Evolutionary conservation across 257 asterid genomes (phyloP).

Genomic region (Plantago ovata): DNA sequence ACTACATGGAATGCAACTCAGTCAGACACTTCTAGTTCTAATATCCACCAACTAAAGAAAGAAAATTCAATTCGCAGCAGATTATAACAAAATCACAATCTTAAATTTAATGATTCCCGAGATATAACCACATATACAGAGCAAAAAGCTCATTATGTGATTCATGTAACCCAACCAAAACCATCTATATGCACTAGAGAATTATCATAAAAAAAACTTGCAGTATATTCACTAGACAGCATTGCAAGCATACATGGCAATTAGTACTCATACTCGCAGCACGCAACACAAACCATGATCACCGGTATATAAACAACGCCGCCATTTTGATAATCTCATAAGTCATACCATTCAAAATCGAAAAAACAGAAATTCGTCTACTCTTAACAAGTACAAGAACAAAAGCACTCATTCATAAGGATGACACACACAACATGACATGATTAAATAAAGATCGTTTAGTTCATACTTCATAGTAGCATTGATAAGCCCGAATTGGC

Average conservation of each 20-base stretch:
- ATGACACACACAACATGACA: background rate
- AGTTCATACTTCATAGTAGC: conserved; percentile 11
- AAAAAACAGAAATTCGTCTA: background rate
- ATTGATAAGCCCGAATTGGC: conserved; percentile 40
- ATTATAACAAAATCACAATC: too few relatives aligned
- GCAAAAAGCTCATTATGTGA: too few relatives aligned
- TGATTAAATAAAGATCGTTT: background rate
- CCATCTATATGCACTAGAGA: background rate
- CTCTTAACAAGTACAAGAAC: background rate
- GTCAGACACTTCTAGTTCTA: too few relatives aligned
- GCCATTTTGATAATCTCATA: background rate
- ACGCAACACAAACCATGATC: background rate
- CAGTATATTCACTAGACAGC: background rate
- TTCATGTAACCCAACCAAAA: too few relatives aligned
- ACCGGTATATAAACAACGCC: background rate
- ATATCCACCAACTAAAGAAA: too few relatives aligned
- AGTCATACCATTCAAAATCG: background rate
- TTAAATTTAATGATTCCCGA: too few relatives aligned
- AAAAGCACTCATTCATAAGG: background rate
- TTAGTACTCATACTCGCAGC: background rate
- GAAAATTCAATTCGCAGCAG: too few relatives aligned
- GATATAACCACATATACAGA: too few relatives aligned
- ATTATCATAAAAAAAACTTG: background rate
- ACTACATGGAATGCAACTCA: too few relatives aligned
- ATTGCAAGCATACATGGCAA: background rate